Conservation (phyloP, 805 yeast species). For the Soucietia sequanensis region DNA sequence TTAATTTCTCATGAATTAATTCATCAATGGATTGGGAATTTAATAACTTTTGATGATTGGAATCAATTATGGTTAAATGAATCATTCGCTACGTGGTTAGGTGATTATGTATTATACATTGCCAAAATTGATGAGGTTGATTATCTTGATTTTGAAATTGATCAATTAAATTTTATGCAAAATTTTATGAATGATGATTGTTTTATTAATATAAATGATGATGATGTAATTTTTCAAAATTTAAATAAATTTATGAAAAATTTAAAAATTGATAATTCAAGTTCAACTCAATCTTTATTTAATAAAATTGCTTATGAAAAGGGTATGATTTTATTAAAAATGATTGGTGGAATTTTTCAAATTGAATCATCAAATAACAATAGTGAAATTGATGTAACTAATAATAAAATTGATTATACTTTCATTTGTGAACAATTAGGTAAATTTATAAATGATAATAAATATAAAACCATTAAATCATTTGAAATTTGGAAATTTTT, state of each 20-base stretch:
- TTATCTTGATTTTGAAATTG: constrained; percentile 8
- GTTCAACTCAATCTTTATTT: constrained; percentile 48
- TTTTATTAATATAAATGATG: constrained; percentile 13
- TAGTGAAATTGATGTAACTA: too few relatives aligned
- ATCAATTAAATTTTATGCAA: constrained; percentile 2
- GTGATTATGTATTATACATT: constrained; percentile 42
- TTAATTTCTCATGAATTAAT: constrained; percentile 69
- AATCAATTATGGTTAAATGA: constrained; percentile 73
- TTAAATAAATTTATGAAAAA: constrained; percentile 31
- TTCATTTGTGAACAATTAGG: constrained; percentile 26
- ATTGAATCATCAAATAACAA: constrained; percentile 14
- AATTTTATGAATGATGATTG: constrained; percentile 34
- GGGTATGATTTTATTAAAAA: constrained; percentile 55
- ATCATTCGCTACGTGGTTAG: constrained; percentile 74
- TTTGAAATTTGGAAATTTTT: constrained; percentile 52
- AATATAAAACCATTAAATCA: constrained; percentile 44
- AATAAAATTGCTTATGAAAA: constrained; percentile 53
- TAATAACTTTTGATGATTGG: constrained; percentile 67
- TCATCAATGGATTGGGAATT: constrained; percentile 80
- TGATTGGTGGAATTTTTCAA: constrained; percentile 47
- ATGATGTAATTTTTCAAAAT: constrained; percentile 29
- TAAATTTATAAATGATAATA: constrained; percentile 32
- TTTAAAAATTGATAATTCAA: constrained; percentile 12
- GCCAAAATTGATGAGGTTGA: constrained; percentile 15
- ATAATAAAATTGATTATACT: constrained; percentile 18